phyloP scores from a whole-genome alignment of 306 rosid genomes.

The Myrica gale region DNA sequence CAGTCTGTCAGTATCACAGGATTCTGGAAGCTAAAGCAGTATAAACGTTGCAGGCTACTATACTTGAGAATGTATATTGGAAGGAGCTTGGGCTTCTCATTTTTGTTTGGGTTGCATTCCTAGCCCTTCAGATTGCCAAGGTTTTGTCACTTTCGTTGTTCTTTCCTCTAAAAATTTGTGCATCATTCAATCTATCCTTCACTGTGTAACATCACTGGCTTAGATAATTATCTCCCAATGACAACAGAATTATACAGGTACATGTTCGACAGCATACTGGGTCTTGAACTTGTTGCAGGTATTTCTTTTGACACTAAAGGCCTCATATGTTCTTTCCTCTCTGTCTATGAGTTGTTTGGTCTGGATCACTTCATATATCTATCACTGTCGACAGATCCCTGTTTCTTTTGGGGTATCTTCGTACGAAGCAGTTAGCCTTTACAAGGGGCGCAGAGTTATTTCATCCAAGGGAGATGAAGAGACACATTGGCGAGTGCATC shows the following conservation, averaged over 20 bases:
- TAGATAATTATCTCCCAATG: conserved; percentile 27
- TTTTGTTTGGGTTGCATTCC: conserved; percentile 89
- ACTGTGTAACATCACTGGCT: conserved; percentile 3
- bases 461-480: conserved; percentile 61
- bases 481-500: conserved; percentile 43
- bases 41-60: conserved; percentile 51
- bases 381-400: conserved; percentile 58
- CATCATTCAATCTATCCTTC: conserved; percentile 16
- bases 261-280: conserved; percentile 77
- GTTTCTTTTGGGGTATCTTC: conserved; percentile 65
- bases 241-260: conserved; percentile 50
- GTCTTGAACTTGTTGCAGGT: conserved; percentile 78
- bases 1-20: background rate
- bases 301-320: conserved; percentile 21
- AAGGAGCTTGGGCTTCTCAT: conserved; percentile 81
- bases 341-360: conserved; percentile 6
- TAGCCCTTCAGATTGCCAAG: conserved; percentile 72
- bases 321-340: conserved; percentile 14
- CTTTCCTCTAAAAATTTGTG: background rate
- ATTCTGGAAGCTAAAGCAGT: conserved; percentile 32
- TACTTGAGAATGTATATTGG: conserved; percentile 71
- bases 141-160: conserved; percentile 36
- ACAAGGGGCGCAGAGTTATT: conserved; percentile 62
- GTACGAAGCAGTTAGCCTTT: conserved; percentile 70
- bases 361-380: conserved; percentile 1